Evolutionary conservation across 148 eudicot genomes (phyloP).

Genomic region (Camellia japonica): DNA sequence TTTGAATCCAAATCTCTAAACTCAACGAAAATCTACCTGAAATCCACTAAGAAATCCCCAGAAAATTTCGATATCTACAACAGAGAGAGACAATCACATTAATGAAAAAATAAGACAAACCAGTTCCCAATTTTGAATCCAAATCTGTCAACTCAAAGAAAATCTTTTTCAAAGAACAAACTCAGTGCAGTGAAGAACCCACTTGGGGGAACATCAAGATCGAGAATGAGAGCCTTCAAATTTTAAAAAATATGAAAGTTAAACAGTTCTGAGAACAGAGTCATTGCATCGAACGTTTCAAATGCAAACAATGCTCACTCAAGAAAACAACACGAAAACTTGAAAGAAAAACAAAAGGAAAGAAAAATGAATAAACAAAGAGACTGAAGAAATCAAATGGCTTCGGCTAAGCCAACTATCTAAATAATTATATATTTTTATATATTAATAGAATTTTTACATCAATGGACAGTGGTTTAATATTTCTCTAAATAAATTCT

Average conservation of each 20-base stretch:
- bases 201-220: neutral
- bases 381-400: neutral
- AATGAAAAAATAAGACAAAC: slow-evolving; percentile 16
- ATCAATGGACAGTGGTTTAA: too few relatives aligned
- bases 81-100: neutral
- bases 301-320: neutral
- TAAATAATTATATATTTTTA: too few relatives aligned
- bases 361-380: neutral
- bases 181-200: slow-evolving; percentile 10
- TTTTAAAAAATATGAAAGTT: neutral
- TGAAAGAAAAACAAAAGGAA: too few relatives aligned
- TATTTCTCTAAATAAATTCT: too few relatives aligned
- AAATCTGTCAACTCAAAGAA: slow-evolving; percentile 17
- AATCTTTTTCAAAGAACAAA: neutral
- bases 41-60: neutral
- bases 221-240: slow-evolving; percentile 9
- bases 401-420: too few relatives aligned
- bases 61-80: neutral
- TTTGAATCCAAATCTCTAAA: too few relatives aligned
- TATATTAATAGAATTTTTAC: too few relatives aligned
- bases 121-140: slow-evolving; percentile 31
- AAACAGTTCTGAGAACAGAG: neutral
- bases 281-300: neutral
- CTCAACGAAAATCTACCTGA: neutral
- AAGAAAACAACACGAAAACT: neutral